Base-by-base conservation (phyloP, 2,329 filamentous ascomycete genomes). In the Mycosphaerella sp. region DNA sequence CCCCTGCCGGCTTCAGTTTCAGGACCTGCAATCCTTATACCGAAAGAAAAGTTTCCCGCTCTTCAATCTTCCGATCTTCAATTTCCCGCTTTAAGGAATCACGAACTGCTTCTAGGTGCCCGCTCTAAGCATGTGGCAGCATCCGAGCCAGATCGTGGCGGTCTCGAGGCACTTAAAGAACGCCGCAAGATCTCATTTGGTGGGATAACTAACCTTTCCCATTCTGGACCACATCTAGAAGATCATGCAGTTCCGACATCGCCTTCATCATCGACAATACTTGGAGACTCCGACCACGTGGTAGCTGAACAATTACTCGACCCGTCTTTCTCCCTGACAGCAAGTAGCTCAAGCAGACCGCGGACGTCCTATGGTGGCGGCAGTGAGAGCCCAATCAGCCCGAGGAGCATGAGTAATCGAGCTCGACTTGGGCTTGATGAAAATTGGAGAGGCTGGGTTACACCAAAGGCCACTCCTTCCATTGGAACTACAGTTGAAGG, bases 351-450 rank as follows among this genome's bases (percentile, higher is more conserved):
- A 29, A 2, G 17, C 10, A 10, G 23, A 12, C 11, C 42, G 21
- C 42, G 8, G 5, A 26, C 21, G 1, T 26, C 3, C 34, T 11
- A 9, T 4, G 12, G 34, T 38, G 34, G 34, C 7, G 12, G 34
- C 12, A 38, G 34, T 38, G 34, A n/a, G 10, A 38, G 34, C 34
- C 10, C 34, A n/a, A 10, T 10, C 34, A 38, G 34, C 10, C 34
- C 21, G 12, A 29, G 1, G 21, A 45, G 43, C 17, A 34, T 38
- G 14, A 36, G 39, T 11, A 48, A 41, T 26, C 40, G 48, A 14
- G 48, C 26, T 11, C 21, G 31, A 4, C 60, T 62, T 21, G 51
- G 44, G 9, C 51, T 62, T 17, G 60, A 62, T 14, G 58, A 56
- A 6, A 46, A 52, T 8, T 51, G 54, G 6, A 43, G 50, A 14